phyloP scores from a whole-genome alignment of 2,329 filamentous ascomycete genomes.

The Verticillium isaacii region DNA sequence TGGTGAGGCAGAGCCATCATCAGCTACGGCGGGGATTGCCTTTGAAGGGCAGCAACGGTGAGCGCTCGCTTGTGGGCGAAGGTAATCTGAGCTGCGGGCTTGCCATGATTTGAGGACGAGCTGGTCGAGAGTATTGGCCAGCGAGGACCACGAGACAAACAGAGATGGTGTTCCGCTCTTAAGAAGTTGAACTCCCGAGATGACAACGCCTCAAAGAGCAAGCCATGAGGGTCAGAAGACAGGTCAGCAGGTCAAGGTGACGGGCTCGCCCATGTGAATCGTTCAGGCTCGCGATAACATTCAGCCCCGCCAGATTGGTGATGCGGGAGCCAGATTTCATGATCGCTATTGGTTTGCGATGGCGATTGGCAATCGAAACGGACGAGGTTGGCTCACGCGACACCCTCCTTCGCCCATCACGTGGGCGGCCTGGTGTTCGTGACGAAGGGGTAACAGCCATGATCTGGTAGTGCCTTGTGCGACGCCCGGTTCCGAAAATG shows the following conservation, averaged over 20 bases:
- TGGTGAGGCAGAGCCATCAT: not conserved
- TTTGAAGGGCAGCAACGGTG: not conserved
- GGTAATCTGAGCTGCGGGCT: not conserved
- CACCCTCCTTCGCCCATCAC: not conserved
- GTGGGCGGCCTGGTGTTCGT: not conserved
- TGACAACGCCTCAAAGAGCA: too few species aligned
- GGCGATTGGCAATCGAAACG: not conserved
- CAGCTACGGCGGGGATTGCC: not conserved
- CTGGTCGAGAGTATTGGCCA: not conserved
- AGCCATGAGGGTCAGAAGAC: not conserved
- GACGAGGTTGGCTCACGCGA: not conserved
- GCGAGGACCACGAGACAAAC: not conserved
- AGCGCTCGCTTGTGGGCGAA: not conserved
- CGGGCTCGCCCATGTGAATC: not conserved
- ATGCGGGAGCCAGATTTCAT: not conserved
- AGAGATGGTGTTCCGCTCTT: not conserved
- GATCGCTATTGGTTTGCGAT: not conserved
- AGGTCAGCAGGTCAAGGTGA: not conserved
- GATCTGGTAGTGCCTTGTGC: not conserved
- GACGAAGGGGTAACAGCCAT: not conserved
- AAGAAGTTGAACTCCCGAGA: not conserved
- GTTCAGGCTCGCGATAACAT: not conserved
- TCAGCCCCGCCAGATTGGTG: not conserved
- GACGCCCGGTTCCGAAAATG: not conserved
- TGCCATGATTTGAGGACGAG: not conserved